Evolutionary conservation across 768 basidiomycete species (phyloP), one percentile per base, ranked within the genome.

Genomic region (Lepiota brunneoincarnata): DNA sequence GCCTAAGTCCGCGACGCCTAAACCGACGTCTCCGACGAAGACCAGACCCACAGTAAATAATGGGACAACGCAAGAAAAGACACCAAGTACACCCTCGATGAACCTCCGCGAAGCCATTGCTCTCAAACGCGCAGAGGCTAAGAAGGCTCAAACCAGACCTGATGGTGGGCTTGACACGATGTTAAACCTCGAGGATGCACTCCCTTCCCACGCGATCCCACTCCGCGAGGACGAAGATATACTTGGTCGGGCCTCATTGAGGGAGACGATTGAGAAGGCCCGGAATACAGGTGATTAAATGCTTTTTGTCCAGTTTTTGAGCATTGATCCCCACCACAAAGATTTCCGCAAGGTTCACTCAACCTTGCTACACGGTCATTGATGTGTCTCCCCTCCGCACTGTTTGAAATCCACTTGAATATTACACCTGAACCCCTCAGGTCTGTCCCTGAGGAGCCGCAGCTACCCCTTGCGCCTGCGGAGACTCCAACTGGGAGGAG

Each of bases 91-190:
- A 28, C 64, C 75, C 38, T 51, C 72, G 26, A 65, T 77, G 15
- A 89, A 79, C 63, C 78, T 91, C 58, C 84, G 84, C 60, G 91
- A 91, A 57, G 86, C 84, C 12, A 91, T 93, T 63, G 90, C 90
- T 2, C 71, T 89, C 41, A 89, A 81, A 57, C 76, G 90, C 39
- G 89, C 90, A 0, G 87, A 91, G 63, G 87, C 84, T 0, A 90
- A 86, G 71, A 91, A 89, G 62, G 71, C 75, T 49, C 67, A 73
- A 43, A 51, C 60, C 18, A 66, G 64, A 34, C 24, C 51, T n/a
- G 59, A 60, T 1, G 49, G 59, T 12, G 67, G 67, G 7, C 59
- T 72, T 6, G 73, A 69, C 58, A 67, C 65, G 47, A 69, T 80
- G 17, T 70, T 67, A 10, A 68, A 65, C 17, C 60, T 84, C 36